Conservation (phyloP, 257 asterid genomes). For the Jaltomata sinuosa region DNA sequence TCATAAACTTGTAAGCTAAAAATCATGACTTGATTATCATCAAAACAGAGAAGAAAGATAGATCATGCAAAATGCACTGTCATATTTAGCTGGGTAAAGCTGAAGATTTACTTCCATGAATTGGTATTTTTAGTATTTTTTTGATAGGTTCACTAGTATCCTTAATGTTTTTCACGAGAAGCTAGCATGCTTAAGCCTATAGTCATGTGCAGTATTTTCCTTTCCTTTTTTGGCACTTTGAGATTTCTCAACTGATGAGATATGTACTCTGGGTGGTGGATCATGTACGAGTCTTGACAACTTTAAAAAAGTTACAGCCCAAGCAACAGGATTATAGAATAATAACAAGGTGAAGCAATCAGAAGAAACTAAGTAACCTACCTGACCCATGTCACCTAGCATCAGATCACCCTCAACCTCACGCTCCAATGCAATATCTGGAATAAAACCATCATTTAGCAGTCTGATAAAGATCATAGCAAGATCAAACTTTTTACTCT, state of each 20-base stretch:
- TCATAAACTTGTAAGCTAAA: neutral
- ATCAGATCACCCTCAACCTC: slow-evolving; percentile 90
- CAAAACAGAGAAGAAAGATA: neutral
- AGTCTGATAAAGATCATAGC: neutral
- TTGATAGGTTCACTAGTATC: neutral
- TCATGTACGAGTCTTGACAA: neutral
- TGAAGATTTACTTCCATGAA: neutral
- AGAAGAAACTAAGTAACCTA: neutral
- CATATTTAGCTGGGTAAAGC: neutral
- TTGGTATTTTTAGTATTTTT: neutral
- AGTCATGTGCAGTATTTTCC: neutral
- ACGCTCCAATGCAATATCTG: slow-evolving; percentile 83
- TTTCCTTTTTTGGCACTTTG: neutral
- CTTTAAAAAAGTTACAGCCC: neutral
- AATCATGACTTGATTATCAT: neutral
- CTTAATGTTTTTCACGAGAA: neutral
- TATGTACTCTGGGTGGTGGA: neutral
- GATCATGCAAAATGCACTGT: neutral
- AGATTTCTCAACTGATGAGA: neutral
- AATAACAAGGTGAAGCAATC: neutral
- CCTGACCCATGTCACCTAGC: slow-evolving; percentile 97
- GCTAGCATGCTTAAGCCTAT: neutral
- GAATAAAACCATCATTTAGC: neutral
- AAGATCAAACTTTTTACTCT: neutral
- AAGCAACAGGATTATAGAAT: neutral